Evolutionary conservation across 2,329 filamentous ascomycete genomes (phyloP), one percentile per base, ranked within the genome.

Genomic region (Hymenoscyphus occultus): DNA sequence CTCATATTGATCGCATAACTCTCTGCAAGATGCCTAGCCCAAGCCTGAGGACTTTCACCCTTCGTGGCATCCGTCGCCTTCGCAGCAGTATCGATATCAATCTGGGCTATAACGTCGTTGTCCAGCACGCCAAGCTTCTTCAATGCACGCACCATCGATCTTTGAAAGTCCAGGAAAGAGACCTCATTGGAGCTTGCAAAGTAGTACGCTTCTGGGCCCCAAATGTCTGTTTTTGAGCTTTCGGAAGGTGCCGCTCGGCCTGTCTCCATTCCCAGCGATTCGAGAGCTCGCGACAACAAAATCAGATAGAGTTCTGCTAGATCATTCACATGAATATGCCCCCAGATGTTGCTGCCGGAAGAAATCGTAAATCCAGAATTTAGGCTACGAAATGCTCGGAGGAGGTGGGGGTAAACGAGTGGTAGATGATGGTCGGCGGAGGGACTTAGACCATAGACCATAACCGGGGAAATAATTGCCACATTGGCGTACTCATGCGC

Each of bases 311-410:
- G 28, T 5, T 31, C 16, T 7, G 68, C 68, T 5, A 64, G 51
- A 51, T 71, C 68, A 14, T 57, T 42, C 16, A 70, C 68, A 45
- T 71, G 65, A 42, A 71, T 59, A 14, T 65, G 65, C 5, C 14
- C 56, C 19, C 56, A 62, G 6, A 65, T 51, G 22, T 66, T 70
- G 13, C 61, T 39, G 6, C 65, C 62, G 14, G 45, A 40, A 7
- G 59, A 51, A 12, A 70, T 65, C 22, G 62, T 66, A 28, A 69
- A 69, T 12, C 64, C 67, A 2, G 59, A 45, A 4, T 51, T 40
- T 2, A 63, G 14, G 5, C 22, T 39, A 16, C 35, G 31, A 28
- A 69, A 56, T 1, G 40, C 48, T 7, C 48, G 51, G 10, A 65
- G 12, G 39, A 60, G 16, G 1, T 42, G n/a, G 6, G 62, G 60